Percentiles rank a stretch among this genome's conserved stretches.
Conservation (phyloP, 495 filamentous ascomycete species). For the Penicillium argentinense region DNA sequence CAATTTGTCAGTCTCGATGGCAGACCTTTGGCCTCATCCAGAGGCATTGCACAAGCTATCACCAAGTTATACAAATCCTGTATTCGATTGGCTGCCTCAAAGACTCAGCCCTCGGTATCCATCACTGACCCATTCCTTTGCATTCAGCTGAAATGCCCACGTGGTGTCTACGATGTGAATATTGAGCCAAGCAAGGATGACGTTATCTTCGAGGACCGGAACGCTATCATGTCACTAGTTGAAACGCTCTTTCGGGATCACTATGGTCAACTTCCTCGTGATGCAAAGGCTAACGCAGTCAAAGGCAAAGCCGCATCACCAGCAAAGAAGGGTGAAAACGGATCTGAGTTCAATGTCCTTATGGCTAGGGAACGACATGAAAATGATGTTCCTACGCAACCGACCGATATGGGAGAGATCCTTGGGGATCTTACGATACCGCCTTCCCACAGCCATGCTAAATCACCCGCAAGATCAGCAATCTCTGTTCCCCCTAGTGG, state of each 20-base stretch:
- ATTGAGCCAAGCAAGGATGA: constrained; percentile 91
- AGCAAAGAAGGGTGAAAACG: neutral
- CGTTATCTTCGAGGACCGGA: constrained; percentile 70
- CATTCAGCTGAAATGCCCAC: constrained; percentile 70
- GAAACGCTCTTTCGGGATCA: constrained; percentile 54
- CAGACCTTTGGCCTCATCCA: constrained; percentile 64
- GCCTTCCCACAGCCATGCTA: too few species aligned
- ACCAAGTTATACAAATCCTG: constrained; percentile 58
- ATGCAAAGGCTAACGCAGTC: neutral
- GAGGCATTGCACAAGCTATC: constrained; percentile 69
- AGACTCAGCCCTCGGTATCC: constrained; percentile 14
- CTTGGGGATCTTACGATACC: neutral
- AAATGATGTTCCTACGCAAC: neutral
- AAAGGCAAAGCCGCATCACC: constrained; percentile 6
- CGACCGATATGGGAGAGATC: neutral
- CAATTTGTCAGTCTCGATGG: constrained; percentile 76
- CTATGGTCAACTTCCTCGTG: constrained; percentile 49
- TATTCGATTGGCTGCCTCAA: constrained; percentile 40
- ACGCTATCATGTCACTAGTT: constrained; percentile 49
- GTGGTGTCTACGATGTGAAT: constrained; percentile 79
- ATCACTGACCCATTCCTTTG: constrained; percentile 68
- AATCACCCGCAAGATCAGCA: neutral
- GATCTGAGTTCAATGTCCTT: constrained; percentile 22
- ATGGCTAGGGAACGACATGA: constrained; percentile 19
- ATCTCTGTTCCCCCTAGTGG: neutral